These are phyloP conservation scores for Ustilago crameri DNA, from an alignment of 1,284 basidiomycete species.

Conservation along the genomic window DNA sequence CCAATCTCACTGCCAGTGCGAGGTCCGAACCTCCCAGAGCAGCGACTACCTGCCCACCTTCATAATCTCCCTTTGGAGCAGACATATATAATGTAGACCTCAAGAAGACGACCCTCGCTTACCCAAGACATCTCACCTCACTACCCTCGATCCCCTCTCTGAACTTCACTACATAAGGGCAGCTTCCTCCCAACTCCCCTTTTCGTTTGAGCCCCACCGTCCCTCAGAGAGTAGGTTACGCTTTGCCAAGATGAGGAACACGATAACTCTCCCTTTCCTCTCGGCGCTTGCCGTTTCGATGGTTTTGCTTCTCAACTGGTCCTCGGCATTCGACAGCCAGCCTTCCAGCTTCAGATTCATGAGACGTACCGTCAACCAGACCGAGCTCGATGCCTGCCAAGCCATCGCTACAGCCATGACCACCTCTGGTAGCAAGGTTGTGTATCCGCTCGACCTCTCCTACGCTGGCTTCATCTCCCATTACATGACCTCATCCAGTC, in stretches of 20 bases:
- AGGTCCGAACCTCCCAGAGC: too few relatives aligned
- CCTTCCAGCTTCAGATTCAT: slow-evolving; percentile 19
- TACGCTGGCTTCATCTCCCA: slow-evolving; percentile 28
- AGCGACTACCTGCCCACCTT: too few relatives aligned
- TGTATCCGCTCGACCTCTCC: slow-evolving; percentile 34
- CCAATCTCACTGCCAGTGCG: too few relatives aligned
- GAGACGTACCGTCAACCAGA: slow-evolving; percentile 35
- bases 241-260: slow-evolving; percentile 16
- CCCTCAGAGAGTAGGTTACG: not conserved
- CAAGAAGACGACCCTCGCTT: too few relatives aligned
- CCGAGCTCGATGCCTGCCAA: slow-evolving; percentile 43
- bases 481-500: slow-evolving; percentile 43
- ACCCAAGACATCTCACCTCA: too few relatives aligned
- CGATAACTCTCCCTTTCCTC: slow-evolving; percentile 25
- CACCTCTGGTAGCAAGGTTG: slow-evolving; percentile 19
- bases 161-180: too few relatives aligned
- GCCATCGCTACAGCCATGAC: slow-evolving; percentile 25
- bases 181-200: too few relatives aligned
- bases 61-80: too few relatives aligned
- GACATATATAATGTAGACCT: too few relatives aligned
- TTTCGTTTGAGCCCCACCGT: not conserved
- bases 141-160: too few relatives aligned
- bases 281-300: slow-evolving; percentile 27
- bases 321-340: slow-evolving; percentile 16
- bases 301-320: slow-evolving; percentile 37